A percentile compares a stretch with the other conserved stretches of the same genome.
These are phyloP conservation scores for Alternaria solani DNA, from an alignment of 2,329 filamentous ascomycete species.

Conservation along the genomic window DNA sequence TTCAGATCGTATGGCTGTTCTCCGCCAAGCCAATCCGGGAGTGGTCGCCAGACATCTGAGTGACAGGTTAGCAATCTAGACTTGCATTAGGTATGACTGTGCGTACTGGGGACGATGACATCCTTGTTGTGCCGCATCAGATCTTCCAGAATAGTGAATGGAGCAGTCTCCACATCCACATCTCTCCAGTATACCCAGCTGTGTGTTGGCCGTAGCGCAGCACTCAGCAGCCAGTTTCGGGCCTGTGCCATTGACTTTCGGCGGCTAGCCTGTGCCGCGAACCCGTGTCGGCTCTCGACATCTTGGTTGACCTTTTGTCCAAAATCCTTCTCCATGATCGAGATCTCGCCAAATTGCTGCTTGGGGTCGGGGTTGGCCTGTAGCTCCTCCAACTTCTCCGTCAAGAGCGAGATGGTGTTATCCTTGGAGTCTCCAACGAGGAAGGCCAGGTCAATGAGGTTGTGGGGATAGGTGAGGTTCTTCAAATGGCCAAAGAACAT, in stretches of 20 bases:
- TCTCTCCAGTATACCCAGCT: conserved; percentile 99
- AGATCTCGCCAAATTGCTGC: conserved; percentile 92
- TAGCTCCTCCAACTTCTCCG: conserved; percentile 76
- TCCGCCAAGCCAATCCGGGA: conserved; percentile 97
- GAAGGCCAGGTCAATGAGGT: conserved; percentile 95
- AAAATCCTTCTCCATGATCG: conserved; percentile 98
- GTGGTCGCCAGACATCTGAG: conserved; percentile 88
- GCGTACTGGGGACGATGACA: conserved; percentile 91
- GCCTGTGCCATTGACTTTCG: conserved; percentile 98
- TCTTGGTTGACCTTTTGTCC: conserved; percentile 98
- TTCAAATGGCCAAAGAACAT: conserved; percentile 99
- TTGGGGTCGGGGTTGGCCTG: conserved; percentile 81
- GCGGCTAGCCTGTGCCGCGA: conserved; percentile 91
- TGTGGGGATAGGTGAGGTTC: conserved; percentile 97
- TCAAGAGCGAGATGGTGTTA: conserved; percentile 78
- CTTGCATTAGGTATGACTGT: background rate
- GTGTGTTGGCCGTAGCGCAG: conserved; percentile 90
- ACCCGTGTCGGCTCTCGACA: conserved; percentile 95
- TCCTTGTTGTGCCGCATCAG: conserved; percentile 99
- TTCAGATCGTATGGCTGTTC: conserved; percentile 99
- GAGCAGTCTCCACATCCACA: conserved; percentile 96
- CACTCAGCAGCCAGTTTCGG: conserved; percentile 94
- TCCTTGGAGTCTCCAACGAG: conserved; percentile 98
- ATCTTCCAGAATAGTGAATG: conserved; percentile 95
- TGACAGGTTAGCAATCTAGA: conserved; percentile 26